Base-by-base conservation (phyloP, 2,329 filamentous ascomycete species). In the Microsporum audouinii region DNA sequence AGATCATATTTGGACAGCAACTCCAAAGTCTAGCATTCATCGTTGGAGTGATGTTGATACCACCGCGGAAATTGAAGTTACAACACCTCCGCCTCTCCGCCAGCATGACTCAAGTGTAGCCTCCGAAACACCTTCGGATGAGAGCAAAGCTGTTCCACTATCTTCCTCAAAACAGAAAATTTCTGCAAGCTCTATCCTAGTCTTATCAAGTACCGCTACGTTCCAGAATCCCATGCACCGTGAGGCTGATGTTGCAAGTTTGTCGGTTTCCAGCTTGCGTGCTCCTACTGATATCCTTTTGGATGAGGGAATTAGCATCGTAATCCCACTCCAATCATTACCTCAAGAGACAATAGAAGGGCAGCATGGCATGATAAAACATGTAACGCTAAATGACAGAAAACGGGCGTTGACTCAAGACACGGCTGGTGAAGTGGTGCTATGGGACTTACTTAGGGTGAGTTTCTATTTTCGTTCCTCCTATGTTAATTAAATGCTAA, bases 371-470 rank as follows among this genome's bases (percentile, higher is more conserved):
- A 77, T 99, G 59, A 90, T 97, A 63, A 99, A 97, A 74, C 89
- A 96, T 72, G 86, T 88, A 68, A 81, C 97, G 67, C 79, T 99
- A 63, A 97, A 95, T 72, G 92, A 99, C 71, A 83, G 92, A 66
- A 87, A 89, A 70, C 84, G 91, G 62, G 91, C 95, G 2, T 78
- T 99, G 65, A 99, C 94, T 0, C 78, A 96, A 59, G 94, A 99
- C 73, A 96, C 94, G 1, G 91, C 92, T 0, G 94, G 94, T 14
- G 94, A 99, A 70, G 91, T 97, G 2, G 78, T 96, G 55, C 77
- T 99, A 65, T 99, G 94, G 94, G 94, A 99, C 79, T 78, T 99
- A 43, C 81, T 99, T 53, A 85, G 87, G 78, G 89, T 91, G 76
- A 65, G 78, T 68, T 6, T 36, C 33, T 14, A 47, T n/a, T 53